phyloP scores from a whole-genome alignment of 1,284 basidiomycete genomes.

The Tausonia pullulans region DNA sequence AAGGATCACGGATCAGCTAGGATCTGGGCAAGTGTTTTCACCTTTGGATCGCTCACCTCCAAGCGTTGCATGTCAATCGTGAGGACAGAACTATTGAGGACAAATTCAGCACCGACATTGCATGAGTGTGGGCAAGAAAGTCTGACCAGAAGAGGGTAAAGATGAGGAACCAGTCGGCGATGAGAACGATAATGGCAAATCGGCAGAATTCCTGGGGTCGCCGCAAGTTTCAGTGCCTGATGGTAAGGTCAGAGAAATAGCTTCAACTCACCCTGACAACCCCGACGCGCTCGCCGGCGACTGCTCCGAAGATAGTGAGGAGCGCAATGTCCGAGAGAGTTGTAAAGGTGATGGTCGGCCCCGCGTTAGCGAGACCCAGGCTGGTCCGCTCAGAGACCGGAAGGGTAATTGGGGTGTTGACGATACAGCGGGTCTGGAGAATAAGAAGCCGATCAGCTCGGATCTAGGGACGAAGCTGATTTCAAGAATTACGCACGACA shows the following conservation, averaged over 20 bases:
- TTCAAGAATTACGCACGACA: slow-evolving; percentile 47
- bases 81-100: slow-evolving; percentile 37
- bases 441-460: not conserved
- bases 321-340: slow-evolving; percentile 77
- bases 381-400: slow-evolving; percentile 88
- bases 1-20: not conserved
- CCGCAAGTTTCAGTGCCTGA: not conserved
- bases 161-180: slow-evolving; percentile 91
- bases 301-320: slow-evolving; percentile 64
- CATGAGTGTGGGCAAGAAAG: not conserved
- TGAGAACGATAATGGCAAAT: slow-evolving; percentile 85
- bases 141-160: slow-evolving; percentile 82
- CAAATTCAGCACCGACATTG: not conserved
- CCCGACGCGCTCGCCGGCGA: slow-evolving; percentile 47
- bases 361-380: slow-evolving; percentile 72
- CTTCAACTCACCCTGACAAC: slow-evolving; percentile 43
- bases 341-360: slow-evolving; percentile 82
- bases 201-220: slow-evolving; percentile 67
- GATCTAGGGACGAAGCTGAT: not conserved
- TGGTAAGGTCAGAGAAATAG: not conserved
- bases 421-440: slow-evolving; percentile 69
- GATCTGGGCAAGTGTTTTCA: not conserved
- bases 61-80: slow-evolving; percentile 83
- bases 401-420: slow-evolving; percentile 75
- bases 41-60: slow-evolving; percentile 45